phyloP scores from a whole-genome alignment of 257 asterid species.

The Catharanthus roseus region DNA sequence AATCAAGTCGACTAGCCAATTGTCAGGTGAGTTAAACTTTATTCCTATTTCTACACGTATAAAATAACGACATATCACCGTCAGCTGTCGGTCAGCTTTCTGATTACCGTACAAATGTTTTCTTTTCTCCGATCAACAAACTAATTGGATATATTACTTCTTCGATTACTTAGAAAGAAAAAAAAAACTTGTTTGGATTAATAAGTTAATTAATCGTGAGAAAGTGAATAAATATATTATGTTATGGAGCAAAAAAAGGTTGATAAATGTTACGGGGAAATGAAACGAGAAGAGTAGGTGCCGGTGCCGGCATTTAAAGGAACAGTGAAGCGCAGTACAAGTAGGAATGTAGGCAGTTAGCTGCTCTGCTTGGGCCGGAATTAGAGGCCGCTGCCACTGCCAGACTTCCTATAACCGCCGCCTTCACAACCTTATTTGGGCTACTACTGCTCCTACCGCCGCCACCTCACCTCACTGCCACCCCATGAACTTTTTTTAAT shows the following conservation, averaged over 20 bases:
- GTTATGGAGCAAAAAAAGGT: background rate
- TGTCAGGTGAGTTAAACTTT: slow-evolving; percentile 15
- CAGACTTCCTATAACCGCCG: background rate
- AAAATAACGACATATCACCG: background rate
- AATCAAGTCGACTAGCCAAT: slow-evolving; percentile 13
- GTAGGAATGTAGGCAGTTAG: slow-evolving; percentile 28
- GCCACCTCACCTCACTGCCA: too few species aligned
- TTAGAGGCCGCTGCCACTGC: slow-evolving; percentile 29
- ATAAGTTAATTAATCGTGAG: background rate
- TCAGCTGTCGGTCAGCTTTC: slow-evolving; percentile 21
- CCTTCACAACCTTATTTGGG: too few species aligned
- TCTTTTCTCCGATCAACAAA: background rate
- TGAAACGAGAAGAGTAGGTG: slow-evolving; percentile 27
- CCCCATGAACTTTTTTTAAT: too few species aligned
- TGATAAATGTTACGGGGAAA: slow-evolving; percentile 31
- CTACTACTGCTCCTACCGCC: background rate
- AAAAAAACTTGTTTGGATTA: background rate
- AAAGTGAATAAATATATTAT: background rate
- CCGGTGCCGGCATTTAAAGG: slow-evolving; percentile 26
- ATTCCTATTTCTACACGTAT: slow-evolving; percentile 2
- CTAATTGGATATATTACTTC: background rate
- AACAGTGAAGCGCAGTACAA: slow-evolving; percentile 33
- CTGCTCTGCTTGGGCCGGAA: slow-evolving; percentile 17
- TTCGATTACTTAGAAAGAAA: too few species aligned
- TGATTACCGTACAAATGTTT: slow-evolving; percentile 14